A percentile compares a stretch with the other conserved stretches of the same genome.
Evolutionary conservation across 2,329 filamentous ascomycete species (phyloP).

Genomic region (Penicillium sp.): DNA sequence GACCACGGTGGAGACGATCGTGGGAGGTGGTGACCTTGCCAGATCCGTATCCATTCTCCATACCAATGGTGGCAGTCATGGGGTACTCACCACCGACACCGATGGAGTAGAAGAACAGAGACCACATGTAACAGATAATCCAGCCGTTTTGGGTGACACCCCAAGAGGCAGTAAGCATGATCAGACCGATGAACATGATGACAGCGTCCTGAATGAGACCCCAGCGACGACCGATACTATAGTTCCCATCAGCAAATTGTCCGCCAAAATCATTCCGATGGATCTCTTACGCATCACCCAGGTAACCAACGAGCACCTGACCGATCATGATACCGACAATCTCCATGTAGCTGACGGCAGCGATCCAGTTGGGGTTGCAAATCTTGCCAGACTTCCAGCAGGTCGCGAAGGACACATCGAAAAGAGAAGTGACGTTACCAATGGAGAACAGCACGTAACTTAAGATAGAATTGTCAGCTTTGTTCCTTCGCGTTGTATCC

Average conservation of each 20-base stretch:
- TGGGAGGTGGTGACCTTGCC: constrained; percentile 86
- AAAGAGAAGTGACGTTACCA: constrained; percentile 81
- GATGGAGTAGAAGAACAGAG: constrained; percentile 83
- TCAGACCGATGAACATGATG: constrained; percentile 89
- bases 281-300: constrained; percentile 62
- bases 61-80: constrained; percentile 91
- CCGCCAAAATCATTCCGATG: not conserved
- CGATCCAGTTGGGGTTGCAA: constrained; percentile 77
- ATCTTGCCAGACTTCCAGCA: constrained; percentile 74
- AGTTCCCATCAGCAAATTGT: not conserved
- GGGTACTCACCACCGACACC: constrained; percentile 78
- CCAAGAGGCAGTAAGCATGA: constrained; percentile 91
- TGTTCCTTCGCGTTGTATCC: not conserved
- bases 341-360: constrained; percentile 84
- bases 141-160: constrained; percentile 82
- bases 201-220: constrained; percentile 91
- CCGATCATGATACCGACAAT: constrained; percentile 92
- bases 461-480: not conserved
- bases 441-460: constrained; percentile 74
- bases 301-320: constrained; percentile 83
- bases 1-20: constrained; percentile 90
- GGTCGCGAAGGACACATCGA: constrained; percentile 68
- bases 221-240: constrained; percentile 83
- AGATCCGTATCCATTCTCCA: constrained; percentile 80
- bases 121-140: constrained; percentile 96